Evolutionary conservation across 768 basidiomycete species (phyloP).

Genomic region (Rhodocollybia butyracea): DNA sequence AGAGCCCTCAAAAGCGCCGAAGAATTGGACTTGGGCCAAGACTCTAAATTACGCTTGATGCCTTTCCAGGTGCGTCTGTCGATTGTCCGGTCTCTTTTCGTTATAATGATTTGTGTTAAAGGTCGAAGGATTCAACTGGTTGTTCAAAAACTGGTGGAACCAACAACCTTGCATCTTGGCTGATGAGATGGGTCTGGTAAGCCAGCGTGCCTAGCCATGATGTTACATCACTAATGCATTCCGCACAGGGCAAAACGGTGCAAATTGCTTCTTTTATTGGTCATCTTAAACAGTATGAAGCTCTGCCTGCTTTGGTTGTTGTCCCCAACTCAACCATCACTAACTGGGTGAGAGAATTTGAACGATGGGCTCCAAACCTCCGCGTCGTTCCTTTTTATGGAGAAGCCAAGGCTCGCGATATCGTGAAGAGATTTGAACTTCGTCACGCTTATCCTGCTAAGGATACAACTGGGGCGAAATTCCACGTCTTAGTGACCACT

Average conservation of each 20-base stretch:
- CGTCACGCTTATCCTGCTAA: slow-evolving; percentile 46
- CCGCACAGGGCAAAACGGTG: slow-evolving; percentile 79
- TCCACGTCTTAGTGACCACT: slow-evolving; percentile 90
- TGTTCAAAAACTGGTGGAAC: slow-evolving; percentile 86
- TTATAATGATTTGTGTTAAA: slow-evolving; percentile 26
- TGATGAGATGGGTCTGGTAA: slow-evolving; percentile 95
- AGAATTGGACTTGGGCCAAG: slow-evolving; percentile 69
- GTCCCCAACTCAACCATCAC: slow-evolving; percentile 96
- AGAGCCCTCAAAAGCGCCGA: slow-evolving; percentile 45
- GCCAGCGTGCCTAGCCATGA: slow-evolving; percentile 13
- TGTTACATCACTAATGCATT: slow-evolving; percentile 3
- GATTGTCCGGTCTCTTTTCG: background rate
- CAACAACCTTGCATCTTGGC: slow-evolving; percentile 85
- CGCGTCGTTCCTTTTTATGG: slow-evolving; percentile 85
- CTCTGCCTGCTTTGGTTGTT: slow-evolving; percentile 81
- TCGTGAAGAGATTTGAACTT: slow-evolving; percentile 82
- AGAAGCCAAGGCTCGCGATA: slow-evolving; percentile 73
- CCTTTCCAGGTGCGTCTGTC: slow-evolving; percentile 68
- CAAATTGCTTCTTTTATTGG: slow-evolving; percentile 87
- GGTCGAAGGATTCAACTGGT: slow-evolving; percentile 83
- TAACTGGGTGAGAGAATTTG: slow-evolving; percentile 95
- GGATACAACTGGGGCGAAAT: slow-evolving; percentile 56
- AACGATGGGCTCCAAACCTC: slow-evolving; percentile 73
- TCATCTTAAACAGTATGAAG: slow-evolving; percentile 51
- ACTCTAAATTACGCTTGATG: slow-evolving; percentile 66